These are phyloP conservation scores for Pseudogymnoascus sp. DNA, from an alignment of 2,329 filamentous ascomycete species.

Conservation along the genomic window DNA sequence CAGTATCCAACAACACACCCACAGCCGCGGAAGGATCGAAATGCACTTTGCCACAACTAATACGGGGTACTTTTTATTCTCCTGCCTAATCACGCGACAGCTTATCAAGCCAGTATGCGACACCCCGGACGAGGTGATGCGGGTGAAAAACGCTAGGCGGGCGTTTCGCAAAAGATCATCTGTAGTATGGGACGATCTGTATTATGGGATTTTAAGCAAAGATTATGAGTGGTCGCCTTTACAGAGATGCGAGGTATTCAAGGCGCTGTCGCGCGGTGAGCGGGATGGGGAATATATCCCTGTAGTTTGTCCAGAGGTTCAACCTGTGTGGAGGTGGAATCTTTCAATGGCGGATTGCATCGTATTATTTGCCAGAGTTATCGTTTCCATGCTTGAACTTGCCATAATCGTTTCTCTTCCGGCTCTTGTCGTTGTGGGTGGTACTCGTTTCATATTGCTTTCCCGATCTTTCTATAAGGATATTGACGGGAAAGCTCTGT, in stretches of 20 bases:
- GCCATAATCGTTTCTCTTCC: background rate
- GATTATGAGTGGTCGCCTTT: background rate
- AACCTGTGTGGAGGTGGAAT: background rate
- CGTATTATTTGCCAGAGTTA: background rate
- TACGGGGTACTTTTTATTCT: background rate
- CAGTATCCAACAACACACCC: background rate
- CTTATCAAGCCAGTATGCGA: background rate
- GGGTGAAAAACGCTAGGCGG: background rate
- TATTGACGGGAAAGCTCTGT: background rate
- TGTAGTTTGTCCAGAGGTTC: background rate
- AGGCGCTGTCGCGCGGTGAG: background rate
- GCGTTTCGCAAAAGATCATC: background rate
- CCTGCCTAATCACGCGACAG: background rate
- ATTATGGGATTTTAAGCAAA: background rate
- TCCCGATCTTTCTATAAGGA: background rate
- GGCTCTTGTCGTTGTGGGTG: background rate
- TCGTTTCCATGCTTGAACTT: background rate
- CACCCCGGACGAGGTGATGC: background rate
- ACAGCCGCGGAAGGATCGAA: background rate
- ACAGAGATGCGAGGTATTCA: background rate
- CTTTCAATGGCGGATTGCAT: background rate
- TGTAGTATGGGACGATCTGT: background rate
- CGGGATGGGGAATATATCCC: background rate
- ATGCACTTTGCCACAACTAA: background rate
- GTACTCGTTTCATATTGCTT: background rate